Evolutionary conservation across 371 early-diverging fungal species (phyloP), one percentile per base, ranked within the genome.

Genomic region (Mucor irregularis): DNA sequence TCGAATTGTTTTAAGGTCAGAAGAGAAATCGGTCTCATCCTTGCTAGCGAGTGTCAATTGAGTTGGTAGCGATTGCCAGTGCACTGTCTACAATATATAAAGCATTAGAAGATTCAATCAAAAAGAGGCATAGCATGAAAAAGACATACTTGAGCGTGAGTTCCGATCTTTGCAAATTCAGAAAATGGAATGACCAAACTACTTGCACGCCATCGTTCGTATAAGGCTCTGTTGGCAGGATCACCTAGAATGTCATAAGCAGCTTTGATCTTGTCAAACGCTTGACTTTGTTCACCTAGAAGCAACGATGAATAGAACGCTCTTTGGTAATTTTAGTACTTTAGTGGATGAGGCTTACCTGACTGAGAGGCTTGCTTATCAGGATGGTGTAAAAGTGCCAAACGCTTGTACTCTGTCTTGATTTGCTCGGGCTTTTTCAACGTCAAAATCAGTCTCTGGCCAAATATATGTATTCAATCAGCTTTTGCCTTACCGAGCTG

Each of bases 101-200:
- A 25, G 0, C 4, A 9, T 42, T 24, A 42, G 24, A 24, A 42
- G 21, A 24, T n/a, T n/a, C n/a, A n/a, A n/a, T n/a, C n/a, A n/a
- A n/a, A n/a, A n/a, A n/a, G n/a, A n/a, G n/a, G n/a, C n/a, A n/a
- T n/a, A n/a, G n/a, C n/a, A n/a, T n/a, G n/a, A n/a, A n/a, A n/a
- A n/a, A n/a, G n/a, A n/a, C n/a, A n/a, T 62, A 66, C 73, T 39
- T 73, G 73, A 24, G 66, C 64, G 51, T 69, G 69, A 5, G 55
- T 21, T 22, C 66, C 59, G 19, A 69, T 52, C 14, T 62, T 61
- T 11, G 47, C 45, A 50, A 53, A 73, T 22, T 69, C 69, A 10
- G 50, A 43, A 42, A 73, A 73, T n/a, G 73, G 67, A 28, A 73
- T 62, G 4, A 53, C 51, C 2, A 73, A 35, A 3, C 54, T 53